Conservation (phyloP, 2,329 filamentous ascomycete genomes). For the Stagonosporopsis vannaccii region DNA sequence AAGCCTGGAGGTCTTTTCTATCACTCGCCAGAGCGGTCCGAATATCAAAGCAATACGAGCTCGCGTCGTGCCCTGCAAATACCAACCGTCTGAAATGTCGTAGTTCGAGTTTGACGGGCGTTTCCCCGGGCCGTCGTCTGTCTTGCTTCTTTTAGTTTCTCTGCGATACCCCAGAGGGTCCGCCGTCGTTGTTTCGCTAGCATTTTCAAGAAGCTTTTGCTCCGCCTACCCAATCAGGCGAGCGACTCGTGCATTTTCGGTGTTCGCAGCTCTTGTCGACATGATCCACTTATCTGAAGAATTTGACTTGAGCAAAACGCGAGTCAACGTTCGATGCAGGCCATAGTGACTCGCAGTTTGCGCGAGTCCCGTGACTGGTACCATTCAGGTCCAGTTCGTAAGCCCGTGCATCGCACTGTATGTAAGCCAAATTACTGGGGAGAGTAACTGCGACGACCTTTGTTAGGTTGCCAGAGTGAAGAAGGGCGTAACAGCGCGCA, state of each 20-base stretch:
- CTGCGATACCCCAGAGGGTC: conserved; percentile 6
- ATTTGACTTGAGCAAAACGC: background rate
- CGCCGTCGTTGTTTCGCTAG: background rate
- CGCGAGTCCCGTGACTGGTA: background rate
- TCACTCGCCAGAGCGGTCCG: conserved; percentile 16
- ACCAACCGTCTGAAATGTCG: background rate
- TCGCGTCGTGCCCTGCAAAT: conserved; percentile 1
- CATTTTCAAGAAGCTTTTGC: background rate
- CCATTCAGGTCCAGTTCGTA: background rate
- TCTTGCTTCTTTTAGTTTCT: background rate
- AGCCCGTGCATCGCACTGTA: background rate
- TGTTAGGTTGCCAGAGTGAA: background rate
- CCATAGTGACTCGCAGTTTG: background rate
- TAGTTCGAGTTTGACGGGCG: conserved; percentile 3
- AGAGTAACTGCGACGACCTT: background rate
- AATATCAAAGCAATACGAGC: conserved; percentile 3
- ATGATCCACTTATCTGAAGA: background rate
- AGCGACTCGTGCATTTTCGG: background rate
- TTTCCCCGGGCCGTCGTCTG: background rate
- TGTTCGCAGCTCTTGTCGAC: background rate
- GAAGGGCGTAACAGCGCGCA: no score
- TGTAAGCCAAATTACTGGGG: no score
- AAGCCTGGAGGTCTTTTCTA: background rate
- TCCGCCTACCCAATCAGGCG: background rate
- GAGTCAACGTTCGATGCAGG: background rate